Evolutionary conservation across 2,329 filamentous ascomycete species (phyloP), one percentile per base, ranked within the genome.

Genomic region (Colletotrichum sp.): DNA sequence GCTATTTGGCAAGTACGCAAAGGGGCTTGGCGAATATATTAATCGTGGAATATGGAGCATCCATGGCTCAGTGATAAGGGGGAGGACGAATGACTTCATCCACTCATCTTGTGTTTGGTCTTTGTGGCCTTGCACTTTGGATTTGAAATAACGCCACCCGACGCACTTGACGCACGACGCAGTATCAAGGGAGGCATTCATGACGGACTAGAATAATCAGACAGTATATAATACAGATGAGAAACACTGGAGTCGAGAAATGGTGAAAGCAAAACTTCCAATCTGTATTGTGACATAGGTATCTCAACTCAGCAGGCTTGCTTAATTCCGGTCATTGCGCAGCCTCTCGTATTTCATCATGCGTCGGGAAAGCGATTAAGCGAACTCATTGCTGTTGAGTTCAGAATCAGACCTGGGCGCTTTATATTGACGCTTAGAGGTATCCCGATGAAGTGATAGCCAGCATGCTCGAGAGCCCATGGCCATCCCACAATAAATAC

Each of bases 321-420:
- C n/a, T 13, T 49, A 5, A 7, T 21, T 2, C 2, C 9, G 1
- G 6, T 7, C n/a, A 21, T 7, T 13, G 44, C 1, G 0, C 4
- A 49, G 3, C 44, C 2, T 21, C 4, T 12, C 44, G 1, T 13
- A 0, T 21, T 49, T 13, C n/a, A 8, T 18, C 8, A 5, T 44
- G n/a, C n/a, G n/a, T n/a, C n/a, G n/a, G n/a, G n/a, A n/a, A n/a
- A n/a, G n/a, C n/a, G n/a, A n/a, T n/a, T n/a, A n/a, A n/a, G n/a
- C n/a, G n/a, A n/a, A n/a, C n/a, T n/a, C n/a, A n/a, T 44, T 44
- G 44, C n/a, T 49, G 44, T 49, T n/a, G 44, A 49, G 8, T 21
- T 0, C 0, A 21, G 3, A n/a, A 21, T 5, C 44, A 8, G 44
- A n/a, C n/a, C 1, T 13, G n/a, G n/a, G 10, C n/a, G 44, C n/a